Percentiles rank a stretch among this genome's conserved stretches.
phyloP scores from a whole-genome alignment of 495 filamentous ascomycete species.

The Bryoglossum gracile region DNA sequence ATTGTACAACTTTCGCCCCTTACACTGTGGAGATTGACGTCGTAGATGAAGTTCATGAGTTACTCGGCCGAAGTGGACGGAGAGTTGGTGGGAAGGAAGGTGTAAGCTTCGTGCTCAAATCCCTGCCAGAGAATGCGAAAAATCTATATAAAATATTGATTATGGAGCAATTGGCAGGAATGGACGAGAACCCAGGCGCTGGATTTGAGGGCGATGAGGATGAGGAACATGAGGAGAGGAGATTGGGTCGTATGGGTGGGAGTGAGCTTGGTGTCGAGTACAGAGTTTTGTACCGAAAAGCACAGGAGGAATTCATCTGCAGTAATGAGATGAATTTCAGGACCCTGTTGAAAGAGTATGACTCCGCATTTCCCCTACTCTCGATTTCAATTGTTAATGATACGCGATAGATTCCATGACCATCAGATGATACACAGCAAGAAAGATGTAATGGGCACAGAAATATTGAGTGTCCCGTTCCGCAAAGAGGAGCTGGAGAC shows the following conservation, averaged over 20 bases:
- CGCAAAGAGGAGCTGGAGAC: conserved; percentile 82
- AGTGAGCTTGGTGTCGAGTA: conserved; percentile 69
- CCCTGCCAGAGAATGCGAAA: conserved; percentile 85
- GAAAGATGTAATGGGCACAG: conserved; percentile 77
- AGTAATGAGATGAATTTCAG: conserved; percentile 94
- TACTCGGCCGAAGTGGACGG: conserved; percentile 77
- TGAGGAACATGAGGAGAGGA: conserved; percentile 31
- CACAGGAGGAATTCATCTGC: conserved; percentile 92
- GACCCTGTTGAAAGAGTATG: conserved; percentile 84
- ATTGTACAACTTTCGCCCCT: conserved; percentile 81
- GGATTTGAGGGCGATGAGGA: conserved; percentile 40
- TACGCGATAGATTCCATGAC: conserved; percentile 66
- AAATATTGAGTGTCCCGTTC: conserved; percentile 79
- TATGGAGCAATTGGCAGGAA: conserved; percentile 69
- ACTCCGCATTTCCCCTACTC: conserved; percentile 25
- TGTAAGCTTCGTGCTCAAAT: conserved; percentile 82
- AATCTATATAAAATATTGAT: conserved; percentile 78
- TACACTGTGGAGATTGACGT: conserved; percentile 65
- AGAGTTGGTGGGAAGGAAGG: conserved; percentile 85
- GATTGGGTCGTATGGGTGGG: conserved; percentile 19
- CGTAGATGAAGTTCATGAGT: conserved; percentile 77
- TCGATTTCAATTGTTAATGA: conserved; percentile 23
- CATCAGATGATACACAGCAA: conserved; percentile 90
- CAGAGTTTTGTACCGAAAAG: conserved; percentile 84
- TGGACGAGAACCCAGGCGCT: conserved; percentile 41